These are phyloP conservation scores for Hypoxylon sp. DNA, from an alignment of 2,329 filamentous ascomycete species.

Conservation along the genomic window DNA sequence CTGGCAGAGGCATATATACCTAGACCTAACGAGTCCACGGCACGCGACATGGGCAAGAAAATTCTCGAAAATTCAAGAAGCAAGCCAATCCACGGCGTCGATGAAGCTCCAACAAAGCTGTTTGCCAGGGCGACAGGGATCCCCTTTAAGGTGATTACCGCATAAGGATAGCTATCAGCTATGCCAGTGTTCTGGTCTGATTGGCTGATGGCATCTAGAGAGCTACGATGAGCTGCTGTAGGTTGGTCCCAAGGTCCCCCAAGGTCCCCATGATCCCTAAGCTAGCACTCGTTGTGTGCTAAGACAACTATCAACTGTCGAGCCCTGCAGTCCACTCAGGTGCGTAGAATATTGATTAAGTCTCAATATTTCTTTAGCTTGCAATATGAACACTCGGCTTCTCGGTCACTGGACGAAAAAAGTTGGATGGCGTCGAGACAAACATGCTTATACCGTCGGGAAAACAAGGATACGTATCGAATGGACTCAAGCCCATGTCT, in stretches of 20 bases:
- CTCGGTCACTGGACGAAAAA: too few species aligned
- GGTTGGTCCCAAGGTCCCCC: not conserved
- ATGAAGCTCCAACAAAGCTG: slow-evolving; percentile 8
- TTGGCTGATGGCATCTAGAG: slow-evolving; percentile 18
- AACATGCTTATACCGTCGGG: not conserved
- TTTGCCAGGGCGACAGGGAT: slow-evolving; percentile 22
- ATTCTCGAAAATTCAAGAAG: slow-evolving; percentile 14
- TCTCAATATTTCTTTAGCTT: not conserved
- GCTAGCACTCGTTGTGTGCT: slow-evolving; percentile 3
- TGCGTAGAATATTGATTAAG: too few species aligned
- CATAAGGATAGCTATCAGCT: slow-evolving; percentile 26
- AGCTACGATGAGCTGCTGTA: not conserved
- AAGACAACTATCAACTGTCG: slow-evolving; percentile 5
- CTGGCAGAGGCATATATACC: too few species aligned
- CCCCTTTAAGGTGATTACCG: slow-evolving; percentile 29
- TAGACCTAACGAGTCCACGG: too few species aligned
- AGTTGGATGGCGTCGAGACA: not conserved
- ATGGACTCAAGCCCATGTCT: not conserved
- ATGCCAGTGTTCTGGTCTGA: slow-evolving; percentile 8
- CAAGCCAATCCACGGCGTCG: slow-evolving; percentile 6
- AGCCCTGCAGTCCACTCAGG: not conserved
- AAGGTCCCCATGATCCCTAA: slow-evolving; percentile 1
- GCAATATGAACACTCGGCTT: too few species aligned
- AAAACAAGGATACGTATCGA: not conserved
- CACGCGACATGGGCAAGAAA: too few species aligned